A percentile compares a stretch with the other conserved stretches of the same genome.
phyloP scores from a whole-genome alignment of 2,329 filamentous ascomycete genomes.

The Endocalyx cinctus region DNA sequence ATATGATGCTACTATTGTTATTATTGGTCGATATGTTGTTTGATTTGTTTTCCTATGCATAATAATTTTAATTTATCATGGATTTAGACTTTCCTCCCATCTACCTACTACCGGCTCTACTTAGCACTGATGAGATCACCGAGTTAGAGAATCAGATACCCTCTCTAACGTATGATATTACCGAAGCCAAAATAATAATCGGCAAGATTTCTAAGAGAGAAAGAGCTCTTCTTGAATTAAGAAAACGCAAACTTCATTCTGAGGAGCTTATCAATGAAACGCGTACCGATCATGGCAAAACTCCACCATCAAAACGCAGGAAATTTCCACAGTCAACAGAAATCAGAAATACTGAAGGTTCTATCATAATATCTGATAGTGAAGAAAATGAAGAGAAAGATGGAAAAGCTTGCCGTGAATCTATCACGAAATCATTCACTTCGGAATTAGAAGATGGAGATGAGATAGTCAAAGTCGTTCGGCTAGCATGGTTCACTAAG shows the following conservation, averaged over 20 bases:
- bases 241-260: slow-evolving; percentile 58
- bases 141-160: slow-evolving; percentile 60
- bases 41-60: no score
- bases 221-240: slow-evolving; percentile 73
- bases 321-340: slow-evolving; percentile 30
- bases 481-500: slow-evolving; percentile 53
- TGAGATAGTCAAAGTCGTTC: slow-evolving; percentile 48
- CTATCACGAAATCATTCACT: neutral
- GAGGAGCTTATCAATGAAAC: slow-evolving; percentile 36
- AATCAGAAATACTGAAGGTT: slow-evolving; percentile 25
- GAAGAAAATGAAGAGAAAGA: slow-evolving; percentile 7
- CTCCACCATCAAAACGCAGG: slow-evolving; percentile 27
- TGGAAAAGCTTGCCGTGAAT: neutral
- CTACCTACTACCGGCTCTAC: slow-evolving; percentile 68
- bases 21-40: no score
- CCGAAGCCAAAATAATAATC: slow-evolving; percentile 69
- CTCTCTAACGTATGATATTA: slow-evolving; percentile 64
- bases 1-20: no score
- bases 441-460: slow-evolving; percentile 3
- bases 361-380: no score
- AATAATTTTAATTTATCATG: no score
- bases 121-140: slow-evolving; percentile 59
- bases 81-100: slow-evolving; percentile 53
- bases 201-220: slow-evolving; percentile 66
- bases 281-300: slow-evolving; percentile 4